A percentile compares a stretch with the other conserved stretches of the same genome.
Conservation (phyloP, 345 rosid species). For the Pelargonium nanum region DNA sequence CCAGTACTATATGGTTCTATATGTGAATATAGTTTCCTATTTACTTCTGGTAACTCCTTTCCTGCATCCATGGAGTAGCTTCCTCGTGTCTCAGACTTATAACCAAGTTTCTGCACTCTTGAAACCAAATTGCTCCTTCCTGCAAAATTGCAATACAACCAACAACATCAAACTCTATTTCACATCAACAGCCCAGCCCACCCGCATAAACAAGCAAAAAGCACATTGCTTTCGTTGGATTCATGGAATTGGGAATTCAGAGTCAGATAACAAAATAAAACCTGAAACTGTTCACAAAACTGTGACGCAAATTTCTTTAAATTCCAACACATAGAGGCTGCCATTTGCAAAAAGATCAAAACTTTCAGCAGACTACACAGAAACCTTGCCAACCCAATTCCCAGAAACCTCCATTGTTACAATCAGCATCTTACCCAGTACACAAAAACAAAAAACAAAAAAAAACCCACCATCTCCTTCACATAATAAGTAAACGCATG, state of each 20-base stretch:
- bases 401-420: no score
- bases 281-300: no score
- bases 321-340: background rate
- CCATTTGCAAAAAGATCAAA: background rate
- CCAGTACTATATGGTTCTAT: slow-evolving; percentile 67
- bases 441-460: background rate
- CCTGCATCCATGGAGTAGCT: slow-evolving; percentile 33
- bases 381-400: background rate
- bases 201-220: background rate
- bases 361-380: background rate
- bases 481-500: background rate
- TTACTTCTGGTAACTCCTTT: slow-evolving; percentile 27
- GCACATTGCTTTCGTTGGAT: background rate
- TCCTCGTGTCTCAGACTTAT: slow-evolving; percentile 20
- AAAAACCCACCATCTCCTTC: background rate
- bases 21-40: slow-evolving; percentile 40
- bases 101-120: slow-evolving; percentile 16
- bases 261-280: no score
- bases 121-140: slow-evolving; percentile 22
- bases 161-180: background rate
- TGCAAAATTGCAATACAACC: slow-evolving; percentile 9
- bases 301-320: background rate
- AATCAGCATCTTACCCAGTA: no score
- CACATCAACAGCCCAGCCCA: background rate
- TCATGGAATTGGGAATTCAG: background rate